phyloP scores from a whole-genome alignment of 352 stramenopile genomes.

The Globisporangium abappressorium region DNA sequence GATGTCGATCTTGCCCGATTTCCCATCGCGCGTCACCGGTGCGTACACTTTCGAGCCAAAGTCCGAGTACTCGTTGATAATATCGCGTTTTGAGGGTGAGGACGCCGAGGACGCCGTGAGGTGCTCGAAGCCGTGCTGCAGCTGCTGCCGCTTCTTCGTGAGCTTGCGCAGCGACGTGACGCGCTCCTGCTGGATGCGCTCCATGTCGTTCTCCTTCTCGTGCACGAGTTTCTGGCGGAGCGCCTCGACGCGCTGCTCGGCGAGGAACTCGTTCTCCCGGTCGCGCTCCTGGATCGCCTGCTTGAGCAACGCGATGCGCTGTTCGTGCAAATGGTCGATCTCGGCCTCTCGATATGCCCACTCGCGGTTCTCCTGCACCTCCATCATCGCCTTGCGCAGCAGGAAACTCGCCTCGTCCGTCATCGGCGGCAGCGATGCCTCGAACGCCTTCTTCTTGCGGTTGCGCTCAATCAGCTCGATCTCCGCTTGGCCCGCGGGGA shows the following conservation, averaged over 20 bases:
- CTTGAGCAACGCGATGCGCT: slow-evolving; percentile 73
- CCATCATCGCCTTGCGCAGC: slow-evolving; percentile 90
- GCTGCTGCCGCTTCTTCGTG: slow-evolving; percentile 74
- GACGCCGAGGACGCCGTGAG: slow-evolving; percentile 27
- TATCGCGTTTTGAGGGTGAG: slow-evolving; percentile 65
- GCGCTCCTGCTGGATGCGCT: slow-evolving; percentile 82
- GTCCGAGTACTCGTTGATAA: slow-evolving; percentile 88
- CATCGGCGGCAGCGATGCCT: slow-evolving; percentile 89
- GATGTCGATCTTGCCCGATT: slow-evolving; percentile 48
- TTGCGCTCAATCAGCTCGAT: slow-evolving; percentile 91
- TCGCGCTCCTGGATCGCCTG: slow-evolving; percentile 87
- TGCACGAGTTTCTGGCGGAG: slow-evolving; percentile 77
- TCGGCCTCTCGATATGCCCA: slow-evolving; percentile 88
- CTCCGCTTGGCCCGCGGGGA: slow-evolving; percentile 83
- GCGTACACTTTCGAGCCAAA: slow-evolving; percentile 87
- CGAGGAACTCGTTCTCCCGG: slow-evolving; percentile 88
- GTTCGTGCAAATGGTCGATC: slow-evolving; percentile 82
- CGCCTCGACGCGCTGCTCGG: slow-evolving; percentile 89
- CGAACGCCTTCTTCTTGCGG: slow-evolving; percentile 81
- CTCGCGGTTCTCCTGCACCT: slow-evolving; percentile 89
- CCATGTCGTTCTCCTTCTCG: slow-evolving; percentile 72
- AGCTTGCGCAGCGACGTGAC: slow-evolving; percentile 90
- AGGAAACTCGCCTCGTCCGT: slow-evolving; percentile 92
- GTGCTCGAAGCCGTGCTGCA: not conserved
- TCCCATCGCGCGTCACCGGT: slow-evolving; percentile 56